Evolutionary conservation across 2,329 filamentous ascomycete genomes (phyloP).

Genomic region (Trichoderma citrinoviride): DNA sequence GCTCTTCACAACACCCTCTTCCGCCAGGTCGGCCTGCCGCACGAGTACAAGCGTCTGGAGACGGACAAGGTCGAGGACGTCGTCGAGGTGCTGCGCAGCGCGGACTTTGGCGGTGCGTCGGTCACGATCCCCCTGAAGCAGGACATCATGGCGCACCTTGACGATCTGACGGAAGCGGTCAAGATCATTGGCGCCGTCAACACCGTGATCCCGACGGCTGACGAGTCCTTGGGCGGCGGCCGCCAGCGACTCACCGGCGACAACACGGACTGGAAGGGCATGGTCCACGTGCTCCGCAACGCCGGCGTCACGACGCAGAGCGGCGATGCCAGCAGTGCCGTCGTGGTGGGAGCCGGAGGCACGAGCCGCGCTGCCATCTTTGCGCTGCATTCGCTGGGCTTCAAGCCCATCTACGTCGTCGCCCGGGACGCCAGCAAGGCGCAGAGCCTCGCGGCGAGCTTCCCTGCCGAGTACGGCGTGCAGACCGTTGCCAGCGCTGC

Average conservation of each 20-base stretch:
- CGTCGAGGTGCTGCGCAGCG: constrained; percentile 61
- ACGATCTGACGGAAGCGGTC: constrained; percentile 76
- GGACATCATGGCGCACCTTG: constrained; percentile 77
- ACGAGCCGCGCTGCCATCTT: constrained; percentile 91
- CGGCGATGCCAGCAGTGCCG: constrained; percentile 53
- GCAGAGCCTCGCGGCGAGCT: constrained; percentile 63
- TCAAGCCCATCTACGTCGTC: constrained; percentile 80
- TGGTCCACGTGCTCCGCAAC: constrained; percentile 73
- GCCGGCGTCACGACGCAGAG: constrained; percentile 55
- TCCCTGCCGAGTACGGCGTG: constrained; percentile 71
- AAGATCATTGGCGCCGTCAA: constrained; percentile 88
- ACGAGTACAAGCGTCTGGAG: constrained; percentile 75
- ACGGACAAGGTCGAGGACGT: constrained; percentile 65
- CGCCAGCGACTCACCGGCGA: constrained; percentile 67
- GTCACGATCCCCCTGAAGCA: constrained; percentile 95
- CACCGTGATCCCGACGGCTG: constrained; percentile 69
- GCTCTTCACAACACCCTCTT: constrained; percentile 89
- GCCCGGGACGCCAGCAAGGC: constrained; percentile 73
- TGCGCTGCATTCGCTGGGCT: constrained; percentile 79
- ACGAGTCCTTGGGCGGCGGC: constrained; percentile 39
- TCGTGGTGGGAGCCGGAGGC: constrained; percentile 88
- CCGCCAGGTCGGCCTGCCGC: constrained; percentile 71
- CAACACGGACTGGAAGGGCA: constrained; percentile 96
- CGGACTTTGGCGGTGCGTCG: constrained; percentile 86
- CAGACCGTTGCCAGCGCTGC: constrained; percentile 54